Conservation (phyloP, 805 yeast genomes). For the Candida xiaguanensis region DNA sequence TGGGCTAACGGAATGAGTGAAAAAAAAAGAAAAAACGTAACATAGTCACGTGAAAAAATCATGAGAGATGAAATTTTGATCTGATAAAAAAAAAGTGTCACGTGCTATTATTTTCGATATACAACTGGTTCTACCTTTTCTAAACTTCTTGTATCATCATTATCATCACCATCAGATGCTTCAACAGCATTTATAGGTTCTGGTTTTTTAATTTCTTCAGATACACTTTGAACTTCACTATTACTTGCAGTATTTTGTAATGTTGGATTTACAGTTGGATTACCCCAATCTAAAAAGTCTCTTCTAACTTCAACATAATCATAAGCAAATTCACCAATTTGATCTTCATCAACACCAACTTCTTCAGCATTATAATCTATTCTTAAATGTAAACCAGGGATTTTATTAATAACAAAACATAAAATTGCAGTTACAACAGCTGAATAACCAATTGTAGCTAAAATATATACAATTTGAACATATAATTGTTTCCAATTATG, state of each 20-base stretch:
- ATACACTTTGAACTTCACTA: conserved; percentile 3
- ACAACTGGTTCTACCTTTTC: conserved; percentile 3
- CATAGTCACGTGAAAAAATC: too few relatives aligned
- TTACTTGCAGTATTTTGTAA: conserved; percentile 8
- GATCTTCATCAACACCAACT: conserved; percentile 91
- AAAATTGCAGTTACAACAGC: conserved; percentile 73
- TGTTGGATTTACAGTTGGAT: conserved; percentile 19
- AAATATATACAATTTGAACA: conserved; percentile 80
- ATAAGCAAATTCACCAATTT: conserved; percentile 98
- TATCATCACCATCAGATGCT: background rate
- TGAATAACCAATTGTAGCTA: conserved; percentile 72
- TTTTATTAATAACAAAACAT: conserved; percentile 66
- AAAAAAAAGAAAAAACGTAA: background rate
- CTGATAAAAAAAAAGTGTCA: background rate
- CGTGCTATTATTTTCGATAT: conserved; percentile 2
- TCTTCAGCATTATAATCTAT: conserved; percentile 84
- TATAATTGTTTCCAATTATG: conserved; percentile 90
- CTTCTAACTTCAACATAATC: conserved; percentile 96
- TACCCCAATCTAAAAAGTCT: conserved; percentile 66
- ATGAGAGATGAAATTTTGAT: background rate
- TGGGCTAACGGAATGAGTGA: background rate
- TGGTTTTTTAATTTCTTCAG: conserved; percentile 3
- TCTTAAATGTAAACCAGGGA: conserved; percentile 80
- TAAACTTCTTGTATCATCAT: background rate
- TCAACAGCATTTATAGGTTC: conserved; percentile 7